Conservation (phyloP, 2,329 filamentous ascomycete genomes). For the Colletotrichum magnum region DNA sequence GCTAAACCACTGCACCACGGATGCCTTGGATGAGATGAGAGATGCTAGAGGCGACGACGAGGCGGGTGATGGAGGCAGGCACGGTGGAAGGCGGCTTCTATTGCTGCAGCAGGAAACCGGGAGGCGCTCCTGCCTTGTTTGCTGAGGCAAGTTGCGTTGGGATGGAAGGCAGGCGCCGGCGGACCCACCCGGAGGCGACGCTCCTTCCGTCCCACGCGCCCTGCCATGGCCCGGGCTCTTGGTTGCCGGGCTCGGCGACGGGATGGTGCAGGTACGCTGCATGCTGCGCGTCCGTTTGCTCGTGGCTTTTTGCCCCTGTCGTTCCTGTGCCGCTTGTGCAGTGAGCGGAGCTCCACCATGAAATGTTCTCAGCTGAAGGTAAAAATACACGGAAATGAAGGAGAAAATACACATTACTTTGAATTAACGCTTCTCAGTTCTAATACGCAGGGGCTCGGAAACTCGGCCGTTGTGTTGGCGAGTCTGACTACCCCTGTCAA, state of each 20-base stretch:
- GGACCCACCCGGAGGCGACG: slow-evolving; percentile 11
- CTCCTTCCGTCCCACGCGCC: neutral
- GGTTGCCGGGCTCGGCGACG: slow-evolving; percentile 2
- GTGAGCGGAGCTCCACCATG: too few species aligned
- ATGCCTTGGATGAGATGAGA: slow-evolving; percentile 22
- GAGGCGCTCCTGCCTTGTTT: slow-evolving; percentile 28
- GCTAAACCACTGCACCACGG: slow-evolving; percentile 40
- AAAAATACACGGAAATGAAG: too few species aligned
- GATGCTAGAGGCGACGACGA: neutral
- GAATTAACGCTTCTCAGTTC: too few species aligned
- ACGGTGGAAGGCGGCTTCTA: neutral
- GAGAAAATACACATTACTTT: too few species aligned
- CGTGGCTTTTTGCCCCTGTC: neutral
- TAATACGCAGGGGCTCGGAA: too few species aligned
- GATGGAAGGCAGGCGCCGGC: slow-evolving; percentile 13
- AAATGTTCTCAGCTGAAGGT: too few species aligned
- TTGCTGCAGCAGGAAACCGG: neutral
- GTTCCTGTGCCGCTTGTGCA: too few species aligned
- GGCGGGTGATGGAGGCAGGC: neutral
- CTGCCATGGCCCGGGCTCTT: slow-evolving; percentile 6
- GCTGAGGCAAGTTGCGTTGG: neutral
- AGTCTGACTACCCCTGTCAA: too few species aligned
- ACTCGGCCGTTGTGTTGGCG: too few species aligned
- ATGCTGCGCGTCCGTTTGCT: too few species aligned
- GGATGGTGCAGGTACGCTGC: slow-evolving; percentile 10